Evolutionary conservation across 208 protist genomes (phyloP).

Genomic region (Leishmania tropica): DNA sequence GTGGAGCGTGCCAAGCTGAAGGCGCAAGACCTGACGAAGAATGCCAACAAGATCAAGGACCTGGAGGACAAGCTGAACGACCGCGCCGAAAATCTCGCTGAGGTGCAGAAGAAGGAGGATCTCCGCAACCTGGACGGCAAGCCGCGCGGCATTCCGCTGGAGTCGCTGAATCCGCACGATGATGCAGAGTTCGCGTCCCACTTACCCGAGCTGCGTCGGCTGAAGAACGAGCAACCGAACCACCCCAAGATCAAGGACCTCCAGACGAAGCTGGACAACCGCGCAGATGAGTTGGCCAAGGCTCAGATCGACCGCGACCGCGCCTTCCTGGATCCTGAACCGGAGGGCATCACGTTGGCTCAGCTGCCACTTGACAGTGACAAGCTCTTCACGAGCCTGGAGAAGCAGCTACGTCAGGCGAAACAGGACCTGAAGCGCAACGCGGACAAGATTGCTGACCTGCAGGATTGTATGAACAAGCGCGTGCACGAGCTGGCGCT

Average conservation of each 20-base stretch:
- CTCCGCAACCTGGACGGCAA: slow-evolving; percentile 51
- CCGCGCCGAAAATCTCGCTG: slow-evolving; percentile 58
- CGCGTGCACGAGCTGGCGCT: slow-evolving; percentile 66
- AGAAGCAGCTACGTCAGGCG: slow-evolving; percentile 63
- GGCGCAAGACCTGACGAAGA: slow-evolving; percentile 55
- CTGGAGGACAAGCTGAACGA: slow-evolving; percentile 73
- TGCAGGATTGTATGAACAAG: slow-evolving; percentile 64
- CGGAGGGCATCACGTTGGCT: slow-evolving; percentile 67
- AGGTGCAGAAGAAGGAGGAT: slow-evolving; percentile 61
- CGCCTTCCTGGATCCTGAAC: slow-evolving; percentile 62
- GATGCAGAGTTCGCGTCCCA: slow-evolving; percentile 58
- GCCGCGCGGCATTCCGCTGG: slow-evolving; percentile 65
- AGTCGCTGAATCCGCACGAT: slow-evolving; percentile 59
- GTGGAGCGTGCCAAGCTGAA: slow-evolving; percentile 75
- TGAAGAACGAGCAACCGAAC: slow-evolving; percentile 65
- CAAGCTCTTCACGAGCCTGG: slow-evolving; percentile 57
- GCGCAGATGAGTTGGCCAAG: slow-evolving; percentile 52
- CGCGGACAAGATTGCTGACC: slow-evolving; percentile 46
- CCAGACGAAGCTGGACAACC: slow-evolving; percentile 53
- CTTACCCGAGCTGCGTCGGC: slow-evolving; percentile 64
- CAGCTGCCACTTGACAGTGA: slow-evolving; percentile 70
- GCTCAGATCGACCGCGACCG: slow-evolving; percentile 61
- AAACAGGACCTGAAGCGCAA: slow-evolving; percentile 55
- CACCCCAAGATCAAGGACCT: slow-evolving; percentile 49
- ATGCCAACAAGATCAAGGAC: slow-evolving; percentile 51